Base-by-base conservation (phyloP, 306 rosid species). In the Vigna mungo region DNA sequence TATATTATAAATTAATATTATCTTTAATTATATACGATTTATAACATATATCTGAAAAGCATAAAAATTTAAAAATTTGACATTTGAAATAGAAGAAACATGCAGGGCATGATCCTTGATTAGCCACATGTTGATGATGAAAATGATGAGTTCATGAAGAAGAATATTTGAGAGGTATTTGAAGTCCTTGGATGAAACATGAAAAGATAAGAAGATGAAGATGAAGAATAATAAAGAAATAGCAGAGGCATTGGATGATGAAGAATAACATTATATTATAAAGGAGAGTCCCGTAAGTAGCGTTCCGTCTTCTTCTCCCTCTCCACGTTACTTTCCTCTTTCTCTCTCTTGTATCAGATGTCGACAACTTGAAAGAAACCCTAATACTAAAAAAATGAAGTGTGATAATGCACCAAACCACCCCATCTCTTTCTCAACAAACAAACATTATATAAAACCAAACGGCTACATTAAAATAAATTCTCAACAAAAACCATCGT, bases 291-390 rank as follows among this genome's bases (percentile, higher is more conserved):
- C 82, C 90, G 84, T 84, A 81, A 81, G 84, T 79, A 79, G 43
- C 84, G 86, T 71, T 46, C 82, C 84, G 77, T 64, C 83, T 82
- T 83, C 58, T 75, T 78, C 85, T 85, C 83, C 83, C 66, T 56
- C 71, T 58, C 20, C 87, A 83, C 68, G 87, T 79, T 85, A 83
- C 79, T 80, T 71, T 83, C 82, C 6, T 74, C 85, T 30, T 69
- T 87, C 84, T 70, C 82, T 82, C 54, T 70, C 84, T 73, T 71
- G 30, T 49, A 64, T 60, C 9, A 73, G 65, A 54, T 67, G 20
- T 12, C 51, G 74, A 73, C 81, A 81, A 84, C 9, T 37, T 71
- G 84, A 80, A 72, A 80, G 75, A 54, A 73, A 82, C 69, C 83
- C 61, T 64, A 81, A 20, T 7, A 75, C 51, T 81, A 66, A 3